Evolutionary conservation across 495 filamentous ascomycete genomes (phyloP).

Genomic region (Antarctomyces pellizariae): DNA sequence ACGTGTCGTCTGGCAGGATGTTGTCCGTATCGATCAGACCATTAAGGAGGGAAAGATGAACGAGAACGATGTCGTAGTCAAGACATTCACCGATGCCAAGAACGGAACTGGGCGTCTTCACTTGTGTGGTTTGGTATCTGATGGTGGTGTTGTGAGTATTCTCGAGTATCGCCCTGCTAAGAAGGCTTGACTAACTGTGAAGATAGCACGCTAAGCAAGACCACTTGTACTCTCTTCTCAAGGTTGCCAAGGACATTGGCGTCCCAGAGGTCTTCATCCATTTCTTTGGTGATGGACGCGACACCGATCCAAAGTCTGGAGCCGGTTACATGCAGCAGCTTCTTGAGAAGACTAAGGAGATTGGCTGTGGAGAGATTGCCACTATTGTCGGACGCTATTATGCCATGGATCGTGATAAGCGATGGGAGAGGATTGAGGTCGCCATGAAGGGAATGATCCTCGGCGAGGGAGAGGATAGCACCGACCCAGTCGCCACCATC

Average conservation of each 20-base stretch:
- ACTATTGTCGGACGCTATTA: constrained; percentile 92
- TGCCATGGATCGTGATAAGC: constrained; percentile 98
- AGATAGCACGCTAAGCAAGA: constrained; percentile 69
- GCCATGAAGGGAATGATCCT: constrained; percentile 66
- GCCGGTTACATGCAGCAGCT: constrained; percentile 70
- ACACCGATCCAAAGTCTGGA: constrained; percentile 88
- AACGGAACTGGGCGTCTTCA: constrained; percentile 80
- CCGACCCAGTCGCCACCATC: constrained; percentile 68
- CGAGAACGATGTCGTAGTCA: constrained; percentile 54
- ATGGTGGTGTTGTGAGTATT: constrained; percentile 69
- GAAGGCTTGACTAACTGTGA: constrained; percentile 2
- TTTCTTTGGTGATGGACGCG: constrained; percentile 95
- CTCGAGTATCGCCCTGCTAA: constrained; percentile 6
- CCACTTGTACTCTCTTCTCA: constrained; percentile 67
- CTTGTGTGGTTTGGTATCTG: constrained; percentile 69
- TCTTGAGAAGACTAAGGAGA: constrained; percentile 51
- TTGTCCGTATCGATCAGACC: constrained; percentile 87
- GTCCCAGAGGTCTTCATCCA: constrained; percentile 89
- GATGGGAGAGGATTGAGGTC: constrained; percentile 85
- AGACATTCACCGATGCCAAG: constrained; percentile 60
- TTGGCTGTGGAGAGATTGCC: constrained; percentile 70
- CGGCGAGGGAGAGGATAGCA: constrained; percentile 68
- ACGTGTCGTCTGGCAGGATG: constrained; percentile 97
- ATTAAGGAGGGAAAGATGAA: constrained; percentile 73
- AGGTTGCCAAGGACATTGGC: constrained; percentile 67